Percentiles rank a stretch among this genome's conserved stretches.
phyloP scores from a whole-genome alignment of 1,284 basidiomycete species.

The Pisolithus thermaeus region DNA sequence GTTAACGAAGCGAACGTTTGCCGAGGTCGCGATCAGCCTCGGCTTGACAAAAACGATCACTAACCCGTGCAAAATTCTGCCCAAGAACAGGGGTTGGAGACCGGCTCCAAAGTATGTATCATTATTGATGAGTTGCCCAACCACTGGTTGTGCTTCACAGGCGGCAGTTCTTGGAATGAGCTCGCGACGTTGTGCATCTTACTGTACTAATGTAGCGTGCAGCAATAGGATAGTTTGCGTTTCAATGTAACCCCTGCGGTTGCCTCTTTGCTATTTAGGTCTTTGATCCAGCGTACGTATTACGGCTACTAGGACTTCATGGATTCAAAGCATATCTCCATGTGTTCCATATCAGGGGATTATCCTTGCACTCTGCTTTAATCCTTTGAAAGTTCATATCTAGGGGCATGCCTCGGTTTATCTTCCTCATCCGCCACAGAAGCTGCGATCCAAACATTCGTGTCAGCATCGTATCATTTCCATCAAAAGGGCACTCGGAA shows the following conservation, averaged over 20 bases:
- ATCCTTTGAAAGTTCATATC: constrained; percentile 21
- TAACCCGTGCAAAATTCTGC: too few relatives aligned
- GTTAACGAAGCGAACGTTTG: too few relatives aligned
- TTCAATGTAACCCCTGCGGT: constrained; percentile 4
- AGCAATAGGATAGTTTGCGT: constrained; percentile 49
- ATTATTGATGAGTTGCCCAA: too few relatives aligned
- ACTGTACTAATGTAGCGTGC: constrained; percentile 7
- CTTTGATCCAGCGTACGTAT: constrained; percentile 31
- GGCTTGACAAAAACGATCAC: too few relatives aligned
- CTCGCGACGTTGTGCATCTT: neutral
- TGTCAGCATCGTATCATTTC: constrained; percentile 18
- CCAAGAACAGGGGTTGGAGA: too few relatives aligned
- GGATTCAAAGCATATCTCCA: constrained; percentile 15
- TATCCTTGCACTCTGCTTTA: constrained; percentile 14
- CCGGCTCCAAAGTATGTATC: too few relatives aligned
- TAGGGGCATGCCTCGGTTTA: constrained; percentile 16
- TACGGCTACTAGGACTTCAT: constrained; percentile 31
- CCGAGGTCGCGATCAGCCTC: too few relatives aligned
- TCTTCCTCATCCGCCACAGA: constrained; percentile 29
- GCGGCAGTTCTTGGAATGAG: too few relatives aligned
- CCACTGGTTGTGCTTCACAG: too few relatives aligned
- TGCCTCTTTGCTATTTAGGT: constrained; percentile 13
- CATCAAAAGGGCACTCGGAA: constrained; percentile 15
- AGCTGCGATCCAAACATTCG: constrained; percentile 16
- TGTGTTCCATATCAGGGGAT: constrained; percentile 18